These are phyloP conservation scores for Ophiorrhiza pumila DNA, from an alignment of 257 asterid genomes.

Conservation along the genomic window DNA sequence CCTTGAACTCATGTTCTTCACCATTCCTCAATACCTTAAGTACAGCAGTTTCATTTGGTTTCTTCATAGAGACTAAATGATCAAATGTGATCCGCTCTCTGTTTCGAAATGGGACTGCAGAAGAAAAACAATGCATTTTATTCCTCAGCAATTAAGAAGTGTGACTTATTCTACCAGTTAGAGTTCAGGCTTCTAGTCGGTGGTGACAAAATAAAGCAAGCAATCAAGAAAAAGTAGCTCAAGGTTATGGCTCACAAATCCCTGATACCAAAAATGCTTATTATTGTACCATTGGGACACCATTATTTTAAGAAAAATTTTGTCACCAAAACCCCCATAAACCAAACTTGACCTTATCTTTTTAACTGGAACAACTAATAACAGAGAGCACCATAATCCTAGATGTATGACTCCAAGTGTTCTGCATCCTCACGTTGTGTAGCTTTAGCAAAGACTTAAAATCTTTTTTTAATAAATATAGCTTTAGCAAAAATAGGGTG, in stretches of 20 bases:
- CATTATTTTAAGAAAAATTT: background rate
- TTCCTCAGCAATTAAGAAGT: background rate
- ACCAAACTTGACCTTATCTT: background rate
- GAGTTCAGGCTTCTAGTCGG: background rate
- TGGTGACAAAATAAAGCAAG: constrained; percentile 6
- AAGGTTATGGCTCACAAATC: background rate
- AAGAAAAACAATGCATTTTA: constrained; percentile 19
- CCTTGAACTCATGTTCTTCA: constrained; percentile 56
- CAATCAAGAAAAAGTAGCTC: background rate
- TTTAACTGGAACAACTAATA: background rate
- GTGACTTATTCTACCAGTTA: background rate
- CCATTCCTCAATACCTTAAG: constrained; percentile 75
- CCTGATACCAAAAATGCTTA: background rate
- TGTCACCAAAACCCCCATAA: background rate
- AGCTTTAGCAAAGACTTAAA: background rate
- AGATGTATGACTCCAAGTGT: too few species aligned
- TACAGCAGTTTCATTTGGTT: constrained; percentile 81
- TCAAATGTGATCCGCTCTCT: constrained; percentile 94
- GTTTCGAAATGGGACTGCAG: constrained; percentile 83
- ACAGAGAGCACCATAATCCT: background rate
- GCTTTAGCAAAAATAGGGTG: background rate
- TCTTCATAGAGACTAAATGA: constrained; percentile 98
- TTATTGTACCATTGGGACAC: background rate
- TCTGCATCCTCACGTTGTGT: background rate
- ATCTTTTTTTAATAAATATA: background rate